Evolutionary conservation across 495 filamentous ascomycete species (phyloP).

Genomic region (Lepraria neglecta): DNA sequence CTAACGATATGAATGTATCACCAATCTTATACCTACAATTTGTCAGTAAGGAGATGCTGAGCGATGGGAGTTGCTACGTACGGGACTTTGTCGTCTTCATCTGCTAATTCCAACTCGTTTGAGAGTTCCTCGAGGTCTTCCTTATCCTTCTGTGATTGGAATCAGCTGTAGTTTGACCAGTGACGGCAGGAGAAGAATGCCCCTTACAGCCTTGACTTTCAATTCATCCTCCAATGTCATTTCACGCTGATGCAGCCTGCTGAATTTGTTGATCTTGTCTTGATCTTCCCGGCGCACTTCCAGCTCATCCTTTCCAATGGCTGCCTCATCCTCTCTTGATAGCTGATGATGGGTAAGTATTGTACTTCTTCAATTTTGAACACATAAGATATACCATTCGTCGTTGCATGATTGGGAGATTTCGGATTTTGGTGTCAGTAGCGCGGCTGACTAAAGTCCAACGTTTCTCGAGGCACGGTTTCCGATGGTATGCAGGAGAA

Average conservation of each 20-base stretch:
- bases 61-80: slow-evolving; percentile 38
- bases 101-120: slow-evolving; percentile 84
- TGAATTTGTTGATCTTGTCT: slow-evolving; percentile 98
- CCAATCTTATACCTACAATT: slow-evolving; percentile 82
- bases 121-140: slow-evolving; percentile 92
- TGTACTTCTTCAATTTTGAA: background rate
- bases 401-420: slow-evolving; percentile 22
- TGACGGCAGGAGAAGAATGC: slow-evolving; percentile 3
- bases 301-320: slow-evolving; percentile 66
- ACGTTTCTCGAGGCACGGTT: background rate
- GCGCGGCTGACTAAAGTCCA: background rate
- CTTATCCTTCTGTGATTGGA: slow-evolving; percentile 78
- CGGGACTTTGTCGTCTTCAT: slow-evolving; percentile 92
- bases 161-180: slow-evolving; percentile 23
- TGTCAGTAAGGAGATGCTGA: slow-evolving; percentile 2
- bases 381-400: slow-evolving; percentile 23
- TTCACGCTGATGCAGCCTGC: slow-evolving; percentile 84
- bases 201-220: slow-evolving; percentile 69
- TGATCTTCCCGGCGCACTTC: slow-evolving; percentile 94
- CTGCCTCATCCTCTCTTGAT: slow-evolving; percentile 80
- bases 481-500: background rate
- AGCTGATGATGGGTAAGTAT: slow-evolving; percentile 50
- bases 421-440: background rate
- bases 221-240: slow-evolving; percentile 70
- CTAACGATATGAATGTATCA: slow-evolving; percentile 85